These are phyloP conservation scores for Candida arabinofermentans DNA, from an alignment of 805 yeast genomes.

Conservation along the genomic window DNA sequence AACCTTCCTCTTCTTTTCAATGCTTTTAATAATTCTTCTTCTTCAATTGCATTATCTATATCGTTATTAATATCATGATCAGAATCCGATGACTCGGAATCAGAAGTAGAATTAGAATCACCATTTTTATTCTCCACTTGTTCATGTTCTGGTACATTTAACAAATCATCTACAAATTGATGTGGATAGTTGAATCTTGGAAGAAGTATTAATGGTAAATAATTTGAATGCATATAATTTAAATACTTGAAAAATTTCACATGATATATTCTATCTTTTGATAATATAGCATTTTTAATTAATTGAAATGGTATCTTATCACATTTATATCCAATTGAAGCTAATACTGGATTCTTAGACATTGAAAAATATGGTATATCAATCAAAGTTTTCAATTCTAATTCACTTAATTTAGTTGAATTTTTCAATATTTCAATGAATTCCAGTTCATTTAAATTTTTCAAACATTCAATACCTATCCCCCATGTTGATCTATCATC, in stretches of 20 bases:
- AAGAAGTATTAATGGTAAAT: slow-evolving; percentile 7
- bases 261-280: slow-evolving; percentile 1
- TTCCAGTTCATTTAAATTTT: slow-evolving; percentile 23
- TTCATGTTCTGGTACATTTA: neutral
- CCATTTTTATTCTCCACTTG: neutral
- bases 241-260: slow-evolving; percentile 16
- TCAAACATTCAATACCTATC: slow-evolving; percentile 53
- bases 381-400: neutral
- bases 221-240: slow-evolving; percentile 13
- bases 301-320: slow-evolving; percentile 2
- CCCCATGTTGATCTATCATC: slow-evolving; percentile 64
- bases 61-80: neutral
- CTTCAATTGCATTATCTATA: slow-evolving; percentile 6
- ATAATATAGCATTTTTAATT: slow-evolving; percentile 2
- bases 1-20: slow-evolving; percentile 5
- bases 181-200: slow-evolving; percentile 15
- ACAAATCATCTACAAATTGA: slow-evolving; percentile 15
- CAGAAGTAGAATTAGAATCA: neutral
- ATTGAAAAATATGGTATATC: neutral
- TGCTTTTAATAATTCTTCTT: slow-evolving; percentile 3
- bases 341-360: slow-evolving; percentile 1
- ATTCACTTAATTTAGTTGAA: neutral
- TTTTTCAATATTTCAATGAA: slow-evolving; percentile 6
- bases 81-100: neutral
- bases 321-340: neutral